A percentile compares a stretch with the other conserved stretches of the same genome.
phyloP scores from a whole-genome alignment of 208 protist genomes.

The Trypanosoma lewisi region DNA sequence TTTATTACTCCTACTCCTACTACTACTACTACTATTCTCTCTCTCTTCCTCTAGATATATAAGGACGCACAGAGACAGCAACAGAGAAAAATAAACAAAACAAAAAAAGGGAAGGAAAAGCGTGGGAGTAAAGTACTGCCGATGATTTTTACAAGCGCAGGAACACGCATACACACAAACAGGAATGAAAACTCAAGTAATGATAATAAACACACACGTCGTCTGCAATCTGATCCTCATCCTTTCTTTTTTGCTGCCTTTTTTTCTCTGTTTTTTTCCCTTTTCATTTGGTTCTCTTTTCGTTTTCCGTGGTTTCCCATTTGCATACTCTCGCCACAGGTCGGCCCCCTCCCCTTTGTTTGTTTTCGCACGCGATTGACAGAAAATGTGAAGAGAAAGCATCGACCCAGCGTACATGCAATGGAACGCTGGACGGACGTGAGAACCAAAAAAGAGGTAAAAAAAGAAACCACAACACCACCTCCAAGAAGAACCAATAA shows the following conservation, averaged over 20 bases:
- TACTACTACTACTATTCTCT: too few relatives aligned
- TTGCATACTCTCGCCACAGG: neutral
- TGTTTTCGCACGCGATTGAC: too few relatives aligned
- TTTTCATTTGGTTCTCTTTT: neutral
- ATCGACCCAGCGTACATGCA: too few relatives aligned
- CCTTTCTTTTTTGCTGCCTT: neutral
- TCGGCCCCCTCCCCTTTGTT: too few relatives aligned
- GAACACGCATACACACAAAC: neutral
- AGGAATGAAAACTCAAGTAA: neutral
- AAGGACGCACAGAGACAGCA: too few relatives aligned
- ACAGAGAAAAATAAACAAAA: slow-evolving; percentile 7
- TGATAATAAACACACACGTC: neutral
- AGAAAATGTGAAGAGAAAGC: too few relatives aligned
- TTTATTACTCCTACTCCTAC: too few relatives aligned
- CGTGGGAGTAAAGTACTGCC: neutral
- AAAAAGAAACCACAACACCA: too few relatives aligned
- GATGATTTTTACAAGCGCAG: neutral
- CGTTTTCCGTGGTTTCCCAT: neutral
- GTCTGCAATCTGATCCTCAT: neutral
- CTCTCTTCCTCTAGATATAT: too few relatives aligned
- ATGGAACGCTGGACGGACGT: too few relatives aligned
- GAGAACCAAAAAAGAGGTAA: too few relatives aligned
- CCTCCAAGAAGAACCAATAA: too few relatives aligned
- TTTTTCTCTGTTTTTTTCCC: neutral
- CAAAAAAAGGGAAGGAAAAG: neutral